Evolutionary conservation across 805 yeast species (phyloP).

Genomic region (Candida quercuum): DNA sequence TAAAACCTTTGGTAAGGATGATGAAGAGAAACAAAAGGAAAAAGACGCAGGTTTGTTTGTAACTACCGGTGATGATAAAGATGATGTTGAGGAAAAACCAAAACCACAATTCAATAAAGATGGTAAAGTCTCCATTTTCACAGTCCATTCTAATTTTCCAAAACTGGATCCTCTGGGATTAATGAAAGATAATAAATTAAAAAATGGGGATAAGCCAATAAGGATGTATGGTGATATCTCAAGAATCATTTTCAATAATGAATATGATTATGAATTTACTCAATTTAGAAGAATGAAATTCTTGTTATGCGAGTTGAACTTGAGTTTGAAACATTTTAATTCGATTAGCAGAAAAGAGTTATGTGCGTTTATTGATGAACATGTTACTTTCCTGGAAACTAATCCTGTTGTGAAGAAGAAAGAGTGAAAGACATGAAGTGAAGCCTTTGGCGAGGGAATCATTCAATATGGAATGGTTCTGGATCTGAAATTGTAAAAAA

Average conservation of each 20-base stretch:
- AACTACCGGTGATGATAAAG: not conserved
- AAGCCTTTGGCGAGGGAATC: too few relatives aligned
- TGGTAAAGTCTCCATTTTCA: constrained; percentile 22
- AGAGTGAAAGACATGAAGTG: not conserved
- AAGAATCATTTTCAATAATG: not conserved
- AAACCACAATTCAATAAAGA: constrained; percentile 8
- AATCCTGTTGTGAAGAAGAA: not conserved
- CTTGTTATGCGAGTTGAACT: constrained; percentile 44
- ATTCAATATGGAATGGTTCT: too few relatives aligned
- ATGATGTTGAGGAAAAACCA: not conserved
- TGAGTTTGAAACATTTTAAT: constrained; percentile 40
- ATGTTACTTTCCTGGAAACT: constrained; percentile 34
- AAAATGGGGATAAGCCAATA: constrained; percentile 15
- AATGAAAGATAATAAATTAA: constrained; percentile 1
- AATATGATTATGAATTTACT: constrained; percentile 44
- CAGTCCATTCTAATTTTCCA: constrained; percentile 33
- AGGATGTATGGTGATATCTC: constrained; percentile 22
- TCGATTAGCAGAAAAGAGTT: constrained; percentile 36
- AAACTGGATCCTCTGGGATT: constrained; percentile 30
- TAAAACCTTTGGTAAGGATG: too few relatives aligned
- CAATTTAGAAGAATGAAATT: constrained; percentile 53
- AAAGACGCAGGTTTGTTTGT: too few relatives aligned
- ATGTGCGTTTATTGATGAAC: constrained; percentile 43
- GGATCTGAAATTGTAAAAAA: too few relatives aligned
- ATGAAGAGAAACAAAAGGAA: too few relatives aligned